Evolutionary conservation across 208 protist species (phyloP), one percentile per base, ranked within the genome.

Genomic region (Leishmania braziliensis): DNA sequence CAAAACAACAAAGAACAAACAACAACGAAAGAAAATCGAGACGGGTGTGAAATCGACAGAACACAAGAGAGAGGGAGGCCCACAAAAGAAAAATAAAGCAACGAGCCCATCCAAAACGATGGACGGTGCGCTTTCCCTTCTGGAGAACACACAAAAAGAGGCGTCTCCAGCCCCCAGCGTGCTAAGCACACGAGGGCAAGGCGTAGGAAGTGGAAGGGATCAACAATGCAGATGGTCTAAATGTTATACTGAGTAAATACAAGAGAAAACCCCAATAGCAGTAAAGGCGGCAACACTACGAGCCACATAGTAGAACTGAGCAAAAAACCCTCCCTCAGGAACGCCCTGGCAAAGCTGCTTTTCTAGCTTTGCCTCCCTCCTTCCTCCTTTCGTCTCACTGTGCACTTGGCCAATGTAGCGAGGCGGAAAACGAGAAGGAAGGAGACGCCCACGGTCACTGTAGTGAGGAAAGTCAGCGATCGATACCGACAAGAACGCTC

Each of bases 401-500:
- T 60, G 9, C 23, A 76, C 4, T 84, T n/a, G 80, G 73, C 77
- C 95, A 91, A 50, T 98, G 94, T 9, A 90, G 86, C 78, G 39
- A 71, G 29, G 36, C 5, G 16, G 16, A 46, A 39, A 16, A n/a
- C 29, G 20, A 3, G 26, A 65, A 23, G 48, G 36, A 20, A 8
- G 39, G 6, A 50, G 29, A 48, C 46, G 66, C 18, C 5, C 18
- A 48, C 66, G 2, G 14, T n/a, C 39, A 16, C 23, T 50, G 9
- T 39, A 71, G 39, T 43, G 39, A 5, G 33, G 8, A 14, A 14
- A 50, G 39, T 3, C 39, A 48, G 39, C 39, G 5, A 16, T 23
- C 9, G 18, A 48, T 3, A 50, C 36, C 12, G 6, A 4, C 29
- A 70, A 46, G 20, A 48, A 48, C 10, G 14, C 20, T 2, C 29